Base-by-base conservation (phyloP, 805 yeast genomes). In the Cyberlindnera euphorbiae region DNA sequence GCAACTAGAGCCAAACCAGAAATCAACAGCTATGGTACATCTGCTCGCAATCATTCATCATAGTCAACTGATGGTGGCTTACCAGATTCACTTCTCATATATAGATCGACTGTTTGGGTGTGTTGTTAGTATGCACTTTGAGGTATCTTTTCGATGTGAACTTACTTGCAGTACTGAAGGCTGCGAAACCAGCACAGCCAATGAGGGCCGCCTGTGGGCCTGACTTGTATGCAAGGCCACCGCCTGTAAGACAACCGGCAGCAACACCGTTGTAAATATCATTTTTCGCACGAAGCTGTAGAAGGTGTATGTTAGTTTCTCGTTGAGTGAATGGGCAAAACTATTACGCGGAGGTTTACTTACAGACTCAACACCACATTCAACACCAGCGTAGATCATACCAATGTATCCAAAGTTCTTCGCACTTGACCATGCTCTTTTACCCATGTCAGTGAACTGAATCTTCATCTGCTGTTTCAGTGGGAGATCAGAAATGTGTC, bases 151-250 rank as follows among this genome's bases (percentile, higher is more conserved):
- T 18, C n/a, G 12, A 16, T 19, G 16, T 6, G 17, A 17, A 42
- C 46, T 25, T 34, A 42, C 46, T 77, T 6, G 95, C 95, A 4
- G 87, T 79, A 38, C 95, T 82, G 59, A 93, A 93, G 7, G 93
- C 95, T 3, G 97, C 97, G 66, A 93, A 93, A 8, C 97, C 98
- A 18, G 94, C 96, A 69, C 97, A 93, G 1, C 98, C 98, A 40
- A 89, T 58, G 17, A 79, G 51, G 0, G 96, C 93, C 19, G 95
- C 94, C 51, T 81, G 88, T 1, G 98, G 98, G 1, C 98, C 98
- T 32, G 93, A 77, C 56, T 83, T 86, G 49, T 84, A 73, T 2
- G 97, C 95, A 35, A 93, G 71, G 0, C 96, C 97, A 23, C 96
- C 98, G 29, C 98, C 98, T 1, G 98, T 93, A 25, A 90, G 67